phyloP scores from a whole-genome alignment of 208 protist species.

The Porcisia deanei region DNA sequence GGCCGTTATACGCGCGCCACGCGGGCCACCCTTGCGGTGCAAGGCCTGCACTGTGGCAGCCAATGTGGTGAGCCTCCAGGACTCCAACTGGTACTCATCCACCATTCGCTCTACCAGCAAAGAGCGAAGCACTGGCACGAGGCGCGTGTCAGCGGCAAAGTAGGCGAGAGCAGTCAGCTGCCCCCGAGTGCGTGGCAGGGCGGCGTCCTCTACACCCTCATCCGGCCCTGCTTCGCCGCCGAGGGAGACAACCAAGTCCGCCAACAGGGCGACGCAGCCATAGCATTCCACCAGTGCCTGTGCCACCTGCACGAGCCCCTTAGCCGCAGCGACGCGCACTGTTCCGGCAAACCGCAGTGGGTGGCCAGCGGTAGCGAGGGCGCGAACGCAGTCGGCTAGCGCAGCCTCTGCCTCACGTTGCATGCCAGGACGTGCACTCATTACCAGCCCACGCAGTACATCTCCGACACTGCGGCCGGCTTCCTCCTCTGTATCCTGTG shows the following conservation, averaged over 20 bases:
- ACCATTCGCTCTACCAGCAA: conserved; percentile 36
- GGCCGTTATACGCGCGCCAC: conserved; percentile 12
- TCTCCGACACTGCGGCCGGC: conserved; percentile 36
- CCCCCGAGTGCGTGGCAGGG: conserved; percentile 7
- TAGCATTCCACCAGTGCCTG: conserved; percentile 63
- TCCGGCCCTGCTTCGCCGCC: neutral
- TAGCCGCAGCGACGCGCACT: conserved; percentile 44
- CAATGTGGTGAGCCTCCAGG: conserved; percentile 27
- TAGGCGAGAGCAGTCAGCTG: conserved; percentile 59
- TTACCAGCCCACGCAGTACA: conserved; percentile 52
- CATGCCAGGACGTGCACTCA: conserved; percentile 21
- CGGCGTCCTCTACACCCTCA: neutral
- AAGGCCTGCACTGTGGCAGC: conserved; percentile 26
- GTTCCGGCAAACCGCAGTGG: conserved; percentile 48
- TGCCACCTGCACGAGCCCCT: conserved; percentile 43
- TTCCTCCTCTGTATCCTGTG: conserved; percentile 27
- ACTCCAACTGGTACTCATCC: conserved; percentile 30
- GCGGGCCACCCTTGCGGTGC: conserved; percentile 18
- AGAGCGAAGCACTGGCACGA: conserved; percentile 51
- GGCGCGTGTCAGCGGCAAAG: conserved; percentile 33
- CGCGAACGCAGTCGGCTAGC: conserved; percentile 40
- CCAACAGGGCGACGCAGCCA: conserved; percentile 41
- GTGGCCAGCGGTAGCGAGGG: conserved; percentile 57
- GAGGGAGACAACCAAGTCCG: conserved; percentile 39
- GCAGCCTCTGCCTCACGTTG: conserved; percentile 29